Percentiles rank a stretch among this genome's conserved stretches.
These are phyloP conservation scores for Aspergillus nidulans DNA, from an alignment of 495 filamentous ascomycete genomes.

Conservation along the genomic window DNA sequence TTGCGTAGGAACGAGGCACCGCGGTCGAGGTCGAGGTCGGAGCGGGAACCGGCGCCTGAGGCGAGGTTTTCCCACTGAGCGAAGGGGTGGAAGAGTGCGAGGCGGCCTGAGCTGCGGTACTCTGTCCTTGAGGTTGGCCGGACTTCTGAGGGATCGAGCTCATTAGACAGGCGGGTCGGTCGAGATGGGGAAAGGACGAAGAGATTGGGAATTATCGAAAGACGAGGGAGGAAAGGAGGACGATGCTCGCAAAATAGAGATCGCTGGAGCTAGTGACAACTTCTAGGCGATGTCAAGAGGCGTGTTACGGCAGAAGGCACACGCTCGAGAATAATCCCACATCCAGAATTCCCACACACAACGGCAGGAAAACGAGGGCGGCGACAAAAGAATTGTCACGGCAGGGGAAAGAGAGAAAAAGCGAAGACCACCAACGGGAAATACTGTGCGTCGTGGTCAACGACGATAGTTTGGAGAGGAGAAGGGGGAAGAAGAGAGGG, in stretches of 20 bases:
- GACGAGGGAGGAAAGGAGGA: neutral
- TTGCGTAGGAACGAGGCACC: conserved; percentile 58
- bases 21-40: conserved; percentile 47
- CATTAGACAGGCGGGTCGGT: conserved; percentile 43
- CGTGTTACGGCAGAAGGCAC: conserved; percentile 18
- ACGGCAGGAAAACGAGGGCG: conserved; percentile 11
- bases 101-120: conserved; percentile 45
- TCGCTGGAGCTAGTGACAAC: neutral
- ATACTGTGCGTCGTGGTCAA: conserved; percentile 21
- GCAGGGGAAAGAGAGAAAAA: conserved; percentile 6
- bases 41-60: conserved; percentile 51
- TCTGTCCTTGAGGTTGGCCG: conserved; percentile 52
- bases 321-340: conserved; percentile 18
- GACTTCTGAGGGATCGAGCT: conserved; percentile 47
- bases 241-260: neutral
- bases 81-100: conserved; percentile 51
- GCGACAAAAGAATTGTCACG: conserved; percentile 10
- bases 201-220: neutral
- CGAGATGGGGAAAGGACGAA: conserved; percentile 8
- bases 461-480: conserved; percentile 21
- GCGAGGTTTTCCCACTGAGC: conserved; percentile 47
- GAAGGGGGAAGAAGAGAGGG: conserved; percentile 7
- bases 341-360: conserved; percentile 25
- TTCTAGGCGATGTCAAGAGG: conserved; percentile 13
- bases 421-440: conserved; percentile 19